A percentile compares a stretch with the other conserved stretches of the same genome.
phyloP scores from a whole-genome alignment of 2,329 filamentous ascomycete genomes.

The Aspergillaceae sp. region DNA sequence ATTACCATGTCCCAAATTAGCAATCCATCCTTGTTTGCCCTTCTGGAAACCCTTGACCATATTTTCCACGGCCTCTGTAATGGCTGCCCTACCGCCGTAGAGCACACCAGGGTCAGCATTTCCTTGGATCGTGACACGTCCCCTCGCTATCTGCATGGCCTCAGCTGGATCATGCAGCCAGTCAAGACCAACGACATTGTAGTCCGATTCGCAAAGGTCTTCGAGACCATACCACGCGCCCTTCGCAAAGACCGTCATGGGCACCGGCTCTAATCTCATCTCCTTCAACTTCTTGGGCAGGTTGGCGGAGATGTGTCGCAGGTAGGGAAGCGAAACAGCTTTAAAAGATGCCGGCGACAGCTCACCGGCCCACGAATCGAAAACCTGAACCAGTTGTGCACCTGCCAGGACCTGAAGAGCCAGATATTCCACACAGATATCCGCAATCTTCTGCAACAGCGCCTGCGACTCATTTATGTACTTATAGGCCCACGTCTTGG shows the following conservation, averaged over 20 bases:
- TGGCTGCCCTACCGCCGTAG: conserved; percentile 74
- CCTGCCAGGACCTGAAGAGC: conserved; percentile 87
- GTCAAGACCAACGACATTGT: conserved; percentile 88
- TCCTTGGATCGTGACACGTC: conserved; percentile 77
- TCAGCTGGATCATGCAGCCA: conserved; percentile 87
- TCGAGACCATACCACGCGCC: conserved; percentile 94
- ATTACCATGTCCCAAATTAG: conserved; percentile 88
- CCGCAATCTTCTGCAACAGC: conserved; percentile 81
- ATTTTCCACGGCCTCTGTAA: conserved; percentile 70
- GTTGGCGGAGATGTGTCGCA: conserved; percentile 72
- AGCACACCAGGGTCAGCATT: conserved; percentile 92
- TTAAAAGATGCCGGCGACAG: conserved; percentile 76
- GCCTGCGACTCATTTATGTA: conserved; percentile 72
- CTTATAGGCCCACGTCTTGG: conserved; percentile 94
- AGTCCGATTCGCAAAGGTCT: conserved; percentile 75
- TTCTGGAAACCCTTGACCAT: conserved; percentile 82
- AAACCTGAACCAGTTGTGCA: conserved; percentile 92
- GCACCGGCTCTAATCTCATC: conserved; percentile 68
- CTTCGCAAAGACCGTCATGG: conserved; percentile 98
- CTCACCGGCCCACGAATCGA: conserved; percentile 97
- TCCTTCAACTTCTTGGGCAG: conserved; percentile 66
- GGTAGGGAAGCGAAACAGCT: conserved; percentile 76
- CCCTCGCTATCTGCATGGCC: conserved; percentile 68
- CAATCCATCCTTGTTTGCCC: conserved; percentile 89
- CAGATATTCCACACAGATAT: conserved; percentile 90